Evolutionary conservation across 192 early-diverging fungal species (phyloP).

Genomic region (Rhizoclosmatium globosum): DNA sequence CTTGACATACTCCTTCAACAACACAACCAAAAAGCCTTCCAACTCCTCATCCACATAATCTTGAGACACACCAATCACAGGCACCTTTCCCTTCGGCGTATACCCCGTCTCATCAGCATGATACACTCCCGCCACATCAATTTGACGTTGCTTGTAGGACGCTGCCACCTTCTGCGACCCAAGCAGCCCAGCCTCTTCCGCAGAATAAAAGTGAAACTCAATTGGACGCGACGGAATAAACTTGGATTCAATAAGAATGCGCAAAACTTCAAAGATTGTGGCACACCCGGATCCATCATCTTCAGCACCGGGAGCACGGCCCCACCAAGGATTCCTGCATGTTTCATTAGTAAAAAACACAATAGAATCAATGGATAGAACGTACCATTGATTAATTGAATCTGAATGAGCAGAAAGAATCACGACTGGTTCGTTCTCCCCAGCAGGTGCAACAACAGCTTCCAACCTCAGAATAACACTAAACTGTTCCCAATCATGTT

Average conservation of each 20-base stretch:
- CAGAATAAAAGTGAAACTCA: conserved; percentile 90
- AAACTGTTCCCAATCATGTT: conserved; percentile 84
- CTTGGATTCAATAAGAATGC: conserved; percentile 69
- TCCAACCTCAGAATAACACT: conserved; percentile 86
- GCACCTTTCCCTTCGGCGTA: conserved; percentile 56
- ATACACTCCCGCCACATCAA: conserved; percentile 77
- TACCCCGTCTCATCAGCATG: conserved; percentile 97
- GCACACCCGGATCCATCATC: conserved; percentile 94
- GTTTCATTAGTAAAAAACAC: conserved; percentile 71
- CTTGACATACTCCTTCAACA: conserved; percentile 69
- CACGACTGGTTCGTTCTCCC: conserved; percentile 52
- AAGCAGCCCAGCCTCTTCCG: conserved; percentile 74
- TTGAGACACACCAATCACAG: conserved; percentile 76
- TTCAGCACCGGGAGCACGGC: conserved; percentile 81
- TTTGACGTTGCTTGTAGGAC: conserved; percentile 66
- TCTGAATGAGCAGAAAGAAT: conserved; percentile 93
- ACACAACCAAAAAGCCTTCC: conserved; percentile 55
- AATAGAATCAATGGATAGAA: conserved; percentile 49
- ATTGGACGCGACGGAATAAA: conserved; percentile 80
- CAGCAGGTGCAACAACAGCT: background rate
- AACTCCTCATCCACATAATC: conserved; percentile 79
- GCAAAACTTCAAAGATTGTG: conserved; percentile 90
- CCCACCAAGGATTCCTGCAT: conserved; percentile 79
- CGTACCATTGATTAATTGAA: conserved; percentile 82
- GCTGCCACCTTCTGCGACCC: conserved; percentile 86